Base-by-base conservation (phyloP, 2,329 filamentous ascomycete genomes). In the Calonectria hongkongensis region DNA sequence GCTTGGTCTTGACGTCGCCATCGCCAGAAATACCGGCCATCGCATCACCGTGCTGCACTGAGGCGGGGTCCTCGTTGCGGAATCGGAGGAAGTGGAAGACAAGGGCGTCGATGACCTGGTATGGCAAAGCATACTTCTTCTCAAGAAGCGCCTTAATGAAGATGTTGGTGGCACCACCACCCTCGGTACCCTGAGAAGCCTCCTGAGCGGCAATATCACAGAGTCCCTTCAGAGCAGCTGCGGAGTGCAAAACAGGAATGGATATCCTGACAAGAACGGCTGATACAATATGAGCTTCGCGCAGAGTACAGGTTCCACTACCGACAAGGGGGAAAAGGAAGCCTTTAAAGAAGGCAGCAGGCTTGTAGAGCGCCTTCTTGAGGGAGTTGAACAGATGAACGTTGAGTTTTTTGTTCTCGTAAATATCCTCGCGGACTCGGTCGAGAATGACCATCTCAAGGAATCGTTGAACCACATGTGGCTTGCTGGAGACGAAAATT, bases 61-160 rank as follows among this genome's bases (percentile, higher is more conserved):
- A 87, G 3, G 89, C 87, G 3, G 92, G 89, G 74, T 94, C 92
- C 30, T 91, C 89, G 66, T 90, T 94, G 41, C 94, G 90, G 87
- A 98, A 98, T 18, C 97, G 93, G 74, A 98, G 84, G 84, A 99
- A 99, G 84, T 99, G 96, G 87, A 98, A 98, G 12, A 99, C 97
- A 2, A 98, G 88, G 2, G 95, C 93, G 79, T 99, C 97, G 63
- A 99, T 92, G 67, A 98, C 96, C 84, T 98, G 96, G 86, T 94
- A 98, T 0, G 96, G 97, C 13, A 99, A 88, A 0, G 97, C 97
- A 79, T 99, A 98, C 82, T 97, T 97, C 90, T 99, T 99, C 85
- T 98, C 96, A 4, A 99, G 88, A 45, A 99, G 89, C 0, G 95
- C 92, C 81, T 95, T 95, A 86, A 99, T 98, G 85, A 99, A 97